Base-by-base conservation (phyloP, 305 asterid genomes). In the Plantago coronopus region DNA sequence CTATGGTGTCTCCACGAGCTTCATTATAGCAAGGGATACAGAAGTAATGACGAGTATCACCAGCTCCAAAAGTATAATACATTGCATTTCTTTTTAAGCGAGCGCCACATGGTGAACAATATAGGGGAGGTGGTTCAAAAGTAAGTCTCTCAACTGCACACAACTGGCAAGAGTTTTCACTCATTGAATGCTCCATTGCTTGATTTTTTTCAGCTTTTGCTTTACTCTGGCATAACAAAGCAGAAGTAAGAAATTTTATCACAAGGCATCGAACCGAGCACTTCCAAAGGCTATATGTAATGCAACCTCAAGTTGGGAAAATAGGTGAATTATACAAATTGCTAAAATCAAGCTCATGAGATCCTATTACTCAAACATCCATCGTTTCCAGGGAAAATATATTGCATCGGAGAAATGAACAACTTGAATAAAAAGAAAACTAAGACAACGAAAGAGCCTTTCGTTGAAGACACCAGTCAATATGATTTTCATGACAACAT, bases 101-200 rank as follows among this genome's bases (percentile, higher is more conserved):
- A 76, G 83, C 86, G 66, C 96, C 95, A 74, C 99, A 93, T 38
- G 95, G 94, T 34, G 86, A 79, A 72, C 99, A 93, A 77, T 88
- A 90, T 29, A 85, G 68, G 63, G 96, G 95, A 57, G 96, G 96
- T 45, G 97, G 95, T 76, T 91, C 98, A 78, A 91, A 91, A 34
- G 80, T 74, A 69, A 91, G 95, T 78, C 80, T 91, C 82, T 94
- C 99, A 66, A 94, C 95, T 31, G 95, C 96, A 86, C 97, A 94
- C 74, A 94, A 65, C 79, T 94, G 99, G 81, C 97, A 94, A 57
- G 95, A 94, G 80, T 90, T 87, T 78, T 94, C 99, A 61, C 82
- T 90, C 97, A 84, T 87, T 11, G 89, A 71, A 54, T 84, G 85
- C 85, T 80, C 95, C 97, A 94, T 83, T 31, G 94, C 95, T 79